Percentiles rank a stretch among this genome's conserved stretches.
Conservation (phyloP, 768 basidiomycete genomes). For the Ramaria rubella region DNA sequence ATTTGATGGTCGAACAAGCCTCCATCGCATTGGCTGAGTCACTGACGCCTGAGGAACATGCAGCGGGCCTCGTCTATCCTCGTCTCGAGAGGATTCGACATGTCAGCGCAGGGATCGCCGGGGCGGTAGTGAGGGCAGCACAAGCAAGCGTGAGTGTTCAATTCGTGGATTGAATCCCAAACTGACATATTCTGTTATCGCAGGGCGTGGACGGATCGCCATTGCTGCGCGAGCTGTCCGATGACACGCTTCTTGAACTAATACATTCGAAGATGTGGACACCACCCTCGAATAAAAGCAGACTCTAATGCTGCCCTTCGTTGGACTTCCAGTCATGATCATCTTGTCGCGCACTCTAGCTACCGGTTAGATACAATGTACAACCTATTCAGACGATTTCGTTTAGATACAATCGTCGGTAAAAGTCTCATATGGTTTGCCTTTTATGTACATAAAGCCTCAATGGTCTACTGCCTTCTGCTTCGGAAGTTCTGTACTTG, state of each 20-base stretch:
- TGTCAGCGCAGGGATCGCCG: constrained; percentile 30
- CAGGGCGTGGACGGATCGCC: constrained; percentile 5
- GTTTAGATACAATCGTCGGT: no score
- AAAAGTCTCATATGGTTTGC: no score
- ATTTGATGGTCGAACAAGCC: constrained; percentile 33
- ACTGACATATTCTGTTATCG: background rate
- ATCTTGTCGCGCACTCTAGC: no score
- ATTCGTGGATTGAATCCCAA: background rate
- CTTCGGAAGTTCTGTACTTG: no score
- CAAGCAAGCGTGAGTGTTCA: constrained; percentile 23
- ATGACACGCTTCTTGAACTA: constrained; percentile 3
- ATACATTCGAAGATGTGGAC: constrained; percentile 9
- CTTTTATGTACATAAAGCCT: no score
- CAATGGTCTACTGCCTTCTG: no score
- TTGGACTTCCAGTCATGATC: no score
- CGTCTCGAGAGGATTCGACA: constrained; percentile 33
- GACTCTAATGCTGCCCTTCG: no score
- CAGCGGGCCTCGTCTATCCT: constrained; percentile 32
- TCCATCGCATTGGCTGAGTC: constrained; percentile 31
- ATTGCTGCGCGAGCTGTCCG: constrained; percentile 5
- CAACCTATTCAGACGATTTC: no score
- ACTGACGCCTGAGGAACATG: constrained; percentile 29
- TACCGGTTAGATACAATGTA: no score
- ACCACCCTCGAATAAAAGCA: background rate
- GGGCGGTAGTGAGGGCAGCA: constrained; percentile 29